phyloP scores from a whole-genome alignment of 495 filamentous ascomycete genomes.

The Diplogelasinospora grovesii region DNA sequence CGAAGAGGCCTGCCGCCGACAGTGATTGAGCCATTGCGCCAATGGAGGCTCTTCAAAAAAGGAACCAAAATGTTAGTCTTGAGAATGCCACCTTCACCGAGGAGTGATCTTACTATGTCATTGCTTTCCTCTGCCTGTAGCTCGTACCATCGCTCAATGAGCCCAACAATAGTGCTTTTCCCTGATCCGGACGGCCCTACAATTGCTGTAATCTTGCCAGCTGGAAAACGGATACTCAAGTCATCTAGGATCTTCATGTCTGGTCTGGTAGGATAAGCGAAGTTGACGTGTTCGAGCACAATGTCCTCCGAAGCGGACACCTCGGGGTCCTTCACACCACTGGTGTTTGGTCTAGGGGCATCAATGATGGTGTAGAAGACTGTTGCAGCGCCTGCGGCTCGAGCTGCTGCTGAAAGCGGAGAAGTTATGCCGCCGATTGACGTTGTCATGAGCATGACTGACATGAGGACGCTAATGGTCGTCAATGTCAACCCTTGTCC shows the following conservation, averaged over 20 bases:
- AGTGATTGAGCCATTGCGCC: slow-evolving; percentile 44
- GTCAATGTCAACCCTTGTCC: not conserved
- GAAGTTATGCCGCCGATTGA: slow-evolving; percentile 44
- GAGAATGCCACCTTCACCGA: no score
- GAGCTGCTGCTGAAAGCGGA: slow-evolving; percentile 43
- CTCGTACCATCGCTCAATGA: slow-evolving; percentile 61
- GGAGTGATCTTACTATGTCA: slow-evolving; percentile 30
- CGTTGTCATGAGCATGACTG: slow-evolving; percentile 50
- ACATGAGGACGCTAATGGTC: slow-evolving; percentile 45
- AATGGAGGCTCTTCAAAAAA: slow-evolving; percentile 25
- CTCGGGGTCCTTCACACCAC: slow-evolving; percentile 40
- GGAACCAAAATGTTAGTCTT: slow-evolving; percentile 7
- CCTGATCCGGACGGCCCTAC: slow-evolving; percentile 73
- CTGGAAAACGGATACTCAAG: slow-evolving; percentile 52
- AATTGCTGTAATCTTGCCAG: slow-evolving; percentile 79
- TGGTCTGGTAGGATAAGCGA: slow-evolving; percentile 59
- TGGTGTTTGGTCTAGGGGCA: slow-evolving; percentile 38
- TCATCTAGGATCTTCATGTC: slow-evolving; percentile 49
- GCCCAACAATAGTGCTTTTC: slow-evolving; percentile 59
- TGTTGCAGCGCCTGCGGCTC: slow-evolving; percentile 46
- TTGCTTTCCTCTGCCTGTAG: slow-evolving; percentile 43
- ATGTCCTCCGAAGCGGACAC: slow-evolving; percentile 48
- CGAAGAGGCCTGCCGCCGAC: slow-evolving; percentile 49
- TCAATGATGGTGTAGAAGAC: slow-evolving; percentile 54
- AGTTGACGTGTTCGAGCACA: slow-evolving; percentile 51